Conservation (phyloP, 2,329 filamentous ascomycete genomes). For the Aspergillus fumigatiaffinis region DNA sequence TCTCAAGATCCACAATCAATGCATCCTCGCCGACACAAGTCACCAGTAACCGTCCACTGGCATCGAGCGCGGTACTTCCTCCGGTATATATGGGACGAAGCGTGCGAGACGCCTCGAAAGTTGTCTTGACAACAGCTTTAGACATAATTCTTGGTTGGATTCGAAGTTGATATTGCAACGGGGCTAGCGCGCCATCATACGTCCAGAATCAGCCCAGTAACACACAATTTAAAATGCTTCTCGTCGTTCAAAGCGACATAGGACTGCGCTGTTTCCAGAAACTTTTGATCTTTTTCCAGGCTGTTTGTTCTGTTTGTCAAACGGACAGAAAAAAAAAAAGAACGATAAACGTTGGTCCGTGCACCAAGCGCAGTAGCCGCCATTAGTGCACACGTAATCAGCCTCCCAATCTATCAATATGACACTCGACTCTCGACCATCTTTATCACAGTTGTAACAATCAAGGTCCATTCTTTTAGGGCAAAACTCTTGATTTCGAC, state of each 20-base stretch:
- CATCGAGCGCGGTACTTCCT: conserved; percentile 78
- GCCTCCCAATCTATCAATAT: not conserved
- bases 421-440: not conserved
- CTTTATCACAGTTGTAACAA: not conserved
- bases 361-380: conserved; percentile 20
- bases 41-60: conserved; percentile 75
- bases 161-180: not conserved
- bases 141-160: conserved; percentile 34
- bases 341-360: conserved; percentile 30
- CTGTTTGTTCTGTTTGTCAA: conserved; percentile 31
- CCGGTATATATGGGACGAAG: conserved; percentile 94
- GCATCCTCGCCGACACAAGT: conserved; percentile 91
- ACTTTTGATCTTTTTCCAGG: conserved; percentile 35
- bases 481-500: not conserved
- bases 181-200: conserved; percentile 19
- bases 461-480: not conserved
- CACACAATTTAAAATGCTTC: conserved; percentile 11
- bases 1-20: conserved; percentile 77
- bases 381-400: conserved; percentile 14
- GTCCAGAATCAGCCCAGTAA: conserved; percentile 11
- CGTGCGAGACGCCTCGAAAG: conserved; percentile 77
- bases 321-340: not conserved
- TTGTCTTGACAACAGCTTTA: conserved; percentile 67
- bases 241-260: conserved; percentile 9
- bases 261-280: conserved; percentile 18